Evolutionary conservation across 1,139 yeast species (phyloP).

Genomic region (Sugiyamaella japonica): DNA sequence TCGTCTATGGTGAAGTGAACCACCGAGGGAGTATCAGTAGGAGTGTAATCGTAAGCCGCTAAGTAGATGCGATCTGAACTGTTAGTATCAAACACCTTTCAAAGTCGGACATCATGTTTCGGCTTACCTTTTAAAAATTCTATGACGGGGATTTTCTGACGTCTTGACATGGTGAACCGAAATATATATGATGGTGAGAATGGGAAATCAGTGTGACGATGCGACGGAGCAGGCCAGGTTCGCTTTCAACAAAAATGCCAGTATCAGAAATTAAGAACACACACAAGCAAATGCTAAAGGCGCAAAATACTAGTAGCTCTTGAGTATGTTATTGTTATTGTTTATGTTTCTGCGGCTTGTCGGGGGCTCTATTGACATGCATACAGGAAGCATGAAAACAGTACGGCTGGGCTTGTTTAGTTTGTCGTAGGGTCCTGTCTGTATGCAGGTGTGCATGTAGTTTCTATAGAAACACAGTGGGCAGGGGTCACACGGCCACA

Average conservation of each 20-base stretch:
- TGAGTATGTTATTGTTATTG: conserved; percentile 9
- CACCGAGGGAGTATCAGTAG: conserved; percentile 70
- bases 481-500: neutral
- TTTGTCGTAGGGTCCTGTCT: neutral
- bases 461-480: conserved; percentile 13
- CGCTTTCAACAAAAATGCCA: too few relatives aligned
- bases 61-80: conserved; percentile 73
- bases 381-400: conserved; percentile 1
- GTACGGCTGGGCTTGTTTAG: conserved; percentile 9
- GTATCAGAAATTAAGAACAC: neutral
- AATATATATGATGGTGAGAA: too few relatives aligned
- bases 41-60: conserved; percentile 82
- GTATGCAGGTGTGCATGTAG: neutral
- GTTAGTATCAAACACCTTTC: neutral
- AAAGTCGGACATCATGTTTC: neutral
- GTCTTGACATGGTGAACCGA: conserved; percentile 14
- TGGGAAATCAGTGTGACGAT: too few relatives aligned
- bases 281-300: neutral
- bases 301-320: neutral
- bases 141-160: conserved; percentile 38
- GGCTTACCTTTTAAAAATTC: conserved; percentile 43
- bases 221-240: too few relatives aligned
- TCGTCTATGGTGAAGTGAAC: conserved; percentile 93
- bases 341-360: conserved; percentile 15
- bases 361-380: conserved; percentile 12